Evolutionary conservation across 306 rosid genomes (phyloP), one percentile per base, ranked within the genome.

Genomic region (Pterocarpus macrocarpus): DNA sequence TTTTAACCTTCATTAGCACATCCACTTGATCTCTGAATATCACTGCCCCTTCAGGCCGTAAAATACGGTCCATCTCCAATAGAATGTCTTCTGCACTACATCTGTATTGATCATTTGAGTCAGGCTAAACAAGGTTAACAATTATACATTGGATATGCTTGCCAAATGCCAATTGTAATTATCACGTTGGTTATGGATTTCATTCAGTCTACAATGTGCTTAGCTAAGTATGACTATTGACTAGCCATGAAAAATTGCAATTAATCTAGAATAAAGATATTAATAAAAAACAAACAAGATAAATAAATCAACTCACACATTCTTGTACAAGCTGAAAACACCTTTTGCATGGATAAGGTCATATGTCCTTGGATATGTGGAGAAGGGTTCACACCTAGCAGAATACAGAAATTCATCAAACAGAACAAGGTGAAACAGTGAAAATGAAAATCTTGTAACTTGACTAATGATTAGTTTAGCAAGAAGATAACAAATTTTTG

Each of bases 321-420:
- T 81, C 85, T 87, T 84, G 90, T 93, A 91, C 82, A 91, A 80
- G 90, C 90, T 88, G 93, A 93, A 93, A 75, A 93, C 47, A 52
- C 89, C 93, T 81, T 88, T 83, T 53, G 97, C 94, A 72, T 93
- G 97, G 80, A 93, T 93, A 56, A 91, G 93, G 79, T 91, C 97
- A 66, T 91, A 93, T 6, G 97, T 91, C 82, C 97, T 87, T 17
- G 97, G 97, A 90, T 93, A 93, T 17, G 97, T 90, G 56, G 97
- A 93, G 84, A 91, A 93, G 62, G 88, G 93, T 82, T 93, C 97
- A 75, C 97, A 91, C 97, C 97, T 93, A 85, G 64, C 8, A 72
- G 61, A 74, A 22, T 33, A 58, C 7, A 45, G 16, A 73, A 59
- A 33, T 41, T 72, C 14, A 64, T 22, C 28, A 22, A 22, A 22